A percentile compares a stretch with the other conserved stretches of the same genome.
Evolutionary conservation across 2,329 filamentous ascomycete species (phyloP).

Genomic region (Aspergillus puulaauensis): DNA sequence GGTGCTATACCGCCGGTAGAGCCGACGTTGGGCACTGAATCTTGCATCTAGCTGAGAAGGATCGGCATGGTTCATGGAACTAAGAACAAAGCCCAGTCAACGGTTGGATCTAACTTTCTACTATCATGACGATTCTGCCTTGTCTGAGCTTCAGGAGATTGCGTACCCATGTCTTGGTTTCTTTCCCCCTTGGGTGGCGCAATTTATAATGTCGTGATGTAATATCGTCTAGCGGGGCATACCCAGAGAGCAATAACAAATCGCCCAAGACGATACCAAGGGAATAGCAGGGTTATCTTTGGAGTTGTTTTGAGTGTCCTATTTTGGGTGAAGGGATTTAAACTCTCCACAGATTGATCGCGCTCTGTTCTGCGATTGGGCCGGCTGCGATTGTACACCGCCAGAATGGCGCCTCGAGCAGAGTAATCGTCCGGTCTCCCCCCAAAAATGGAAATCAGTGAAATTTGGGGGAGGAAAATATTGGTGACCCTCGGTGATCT

Average conservation of each 20-base stretch:
- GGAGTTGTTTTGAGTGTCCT: neutral
- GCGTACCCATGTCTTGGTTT: neutral
- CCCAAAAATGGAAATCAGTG: neutral
- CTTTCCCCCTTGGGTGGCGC: neutral
- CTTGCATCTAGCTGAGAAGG: slow-evolving; percentile 1
- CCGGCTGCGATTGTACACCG: slow-evolving; percentile 20
- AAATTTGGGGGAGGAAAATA: neutral
- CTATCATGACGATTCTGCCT: neutral
- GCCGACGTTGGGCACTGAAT: slow-evolving; percentile 3
- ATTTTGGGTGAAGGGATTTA: neutral
- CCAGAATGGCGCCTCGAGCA: slow-evolving; percentile 16
- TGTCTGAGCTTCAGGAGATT: neutral
- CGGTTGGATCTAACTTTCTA: neutral
- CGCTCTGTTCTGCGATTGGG: slow-evolving; percentile 19
- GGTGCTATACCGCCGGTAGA: neutral
- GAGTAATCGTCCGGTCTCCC: neutral
- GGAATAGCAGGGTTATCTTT: neutral
- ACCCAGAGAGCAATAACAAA: neutral
- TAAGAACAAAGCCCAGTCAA: neutral
- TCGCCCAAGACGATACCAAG: neutral
- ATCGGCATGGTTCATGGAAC: slow-evolving; percentile 6
- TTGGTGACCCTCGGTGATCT: neutral
- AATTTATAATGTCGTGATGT: neutral
- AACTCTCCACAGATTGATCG: slow-evolving; percentile 14
- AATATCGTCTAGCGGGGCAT: neutral